These are phyloP conservation scores for Ligustrum vulgare DNA, from an alignment of 257 asterid genomes.

Conservation along the genomic window DNA sequence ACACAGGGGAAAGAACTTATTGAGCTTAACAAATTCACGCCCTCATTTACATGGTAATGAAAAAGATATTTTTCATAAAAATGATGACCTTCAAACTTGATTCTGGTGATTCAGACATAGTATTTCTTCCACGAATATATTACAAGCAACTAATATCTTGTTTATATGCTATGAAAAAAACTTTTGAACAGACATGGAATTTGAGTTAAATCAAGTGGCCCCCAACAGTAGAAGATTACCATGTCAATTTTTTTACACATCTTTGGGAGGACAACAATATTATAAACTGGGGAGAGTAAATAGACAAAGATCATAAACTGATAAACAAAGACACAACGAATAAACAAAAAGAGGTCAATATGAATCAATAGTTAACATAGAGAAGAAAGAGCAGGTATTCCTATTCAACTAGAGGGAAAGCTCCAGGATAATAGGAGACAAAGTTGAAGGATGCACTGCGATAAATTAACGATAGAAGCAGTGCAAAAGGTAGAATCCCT, in stretches of 20 bases:
- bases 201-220: background rate
- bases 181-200: background rate
- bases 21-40: background rate
- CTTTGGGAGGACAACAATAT: background rate
- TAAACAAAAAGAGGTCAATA: background rate
- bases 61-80: background rate
- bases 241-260: background rate
- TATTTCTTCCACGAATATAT: background rate
- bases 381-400: background rate
- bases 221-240: background rate
- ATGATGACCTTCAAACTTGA: background rate
- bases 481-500: conserved; percentile 2
- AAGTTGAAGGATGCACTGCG: background rate
- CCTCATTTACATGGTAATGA: background rate
- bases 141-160: background rate
- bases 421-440: background rate
- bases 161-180: background rate
- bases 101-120: background rate
- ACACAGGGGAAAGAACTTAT: background rate
- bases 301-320: background rate
- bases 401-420: background rate
- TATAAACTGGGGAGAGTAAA: background rate
- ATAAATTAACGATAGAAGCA: background rate
- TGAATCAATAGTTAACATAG: background rate
- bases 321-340: background rate